Percentiles rank a stretch among this genome's conserved stretches.
Evolutionary conservation across 352 stramenopile species (phyloP).

Genomic region (Globisporangium splendens): DNA sequence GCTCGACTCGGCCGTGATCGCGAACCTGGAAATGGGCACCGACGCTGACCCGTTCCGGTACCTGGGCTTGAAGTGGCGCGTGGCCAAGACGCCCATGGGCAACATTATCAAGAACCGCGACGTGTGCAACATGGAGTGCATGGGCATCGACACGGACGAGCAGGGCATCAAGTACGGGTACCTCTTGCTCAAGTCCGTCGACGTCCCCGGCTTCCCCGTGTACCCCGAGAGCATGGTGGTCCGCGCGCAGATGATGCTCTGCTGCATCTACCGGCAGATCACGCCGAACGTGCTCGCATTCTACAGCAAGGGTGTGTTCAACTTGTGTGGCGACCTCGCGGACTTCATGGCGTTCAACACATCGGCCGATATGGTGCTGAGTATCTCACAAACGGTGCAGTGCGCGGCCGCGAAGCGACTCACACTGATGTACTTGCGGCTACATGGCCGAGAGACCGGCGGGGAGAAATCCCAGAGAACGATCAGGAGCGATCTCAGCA

Average conservation of each 20-base stretch:
- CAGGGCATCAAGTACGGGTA: slow-evolving; percentile 38
- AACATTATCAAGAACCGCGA: slow-evolving; percentile 43
- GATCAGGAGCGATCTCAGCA: not conserved
- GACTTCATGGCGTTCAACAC: slow-evolving; percentile 43
- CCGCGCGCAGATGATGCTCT: slow-evolving; percentile 49
- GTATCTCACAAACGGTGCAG: slow-evolving; percentile 26
- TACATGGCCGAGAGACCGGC: slow-evolving; percentile 5
- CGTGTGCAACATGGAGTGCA: slow-evolving; percentile 45
- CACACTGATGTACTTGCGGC: slow-evolving; percentile 26
- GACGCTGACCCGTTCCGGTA: slow-evolving; percentile 38
- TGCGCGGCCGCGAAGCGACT: slow-evolving; percentile 42
- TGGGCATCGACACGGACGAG: slow-evolving; percentile 32
- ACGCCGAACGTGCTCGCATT: slow-evolving; percentile 30
- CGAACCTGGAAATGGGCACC: slow-evolving; percentile 32
- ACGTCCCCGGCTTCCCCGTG: slow-evolving; percentile 31
- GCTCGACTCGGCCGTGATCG: slow-evolving; percentile 39
- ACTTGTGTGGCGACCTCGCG: slow-evolving; percentile 39
- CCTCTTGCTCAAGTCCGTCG: slow-evolving; percentile 49
- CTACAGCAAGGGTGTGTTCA: slow-evolving; percentile 55
- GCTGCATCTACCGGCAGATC: slow-evolving; percentile 54
- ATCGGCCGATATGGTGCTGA: slow-evolving; percentile 36
- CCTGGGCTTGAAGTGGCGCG: slow-evolving; percentile 47
- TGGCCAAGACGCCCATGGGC: slow-evolving; percentile 20
- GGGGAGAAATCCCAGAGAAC: slow-evolving; percentile 3
- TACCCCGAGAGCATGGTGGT: slow-evolving; percentile 30